Conservation (phyloP, 2,329 filamentous ascomycete genomes). For the Aspergillus vadensis region DNA sequence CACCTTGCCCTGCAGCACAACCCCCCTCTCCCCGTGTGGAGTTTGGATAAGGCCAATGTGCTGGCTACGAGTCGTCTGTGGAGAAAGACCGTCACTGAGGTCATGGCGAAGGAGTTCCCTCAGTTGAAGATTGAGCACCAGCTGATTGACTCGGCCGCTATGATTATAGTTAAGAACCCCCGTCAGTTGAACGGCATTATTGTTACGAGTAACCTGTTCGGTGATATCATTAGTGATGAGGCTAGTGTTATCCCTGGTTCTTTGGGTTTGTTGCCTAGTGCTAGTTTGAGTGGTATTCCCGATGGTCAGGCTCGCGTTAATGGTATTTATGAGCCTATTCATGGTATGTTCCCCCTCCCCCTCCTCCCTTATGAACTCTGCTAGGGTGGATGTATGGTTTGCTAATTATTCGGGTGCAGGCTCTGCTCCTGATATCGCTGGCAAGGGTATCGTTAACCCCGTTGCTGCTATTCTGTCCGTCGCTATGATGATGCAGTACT, state of each 20-base stretch:
- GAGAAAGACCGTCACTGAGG: conserved; percentile 81
- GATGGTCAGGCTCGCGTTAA: conserved; percentile 83
- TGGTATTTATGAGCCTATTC: conserved; percentile 97
- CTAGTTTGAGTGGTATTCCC: conserved; percentile 81
- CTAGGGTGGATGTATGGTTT: background rate
- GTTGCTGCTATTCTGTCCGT: conserved; percentile 88
- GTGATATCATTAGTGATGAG: conserved; percentile 95
- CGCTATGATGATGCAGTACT: conserved; percentile 96
- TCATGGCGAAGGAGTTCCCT: conserved; percentile 87
- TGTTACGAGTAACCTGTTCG: conserved; percentile 91
- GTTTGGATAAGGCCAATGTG: conserved; percentile 94
- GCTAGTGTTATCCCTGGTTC: conserved; percentile 91
- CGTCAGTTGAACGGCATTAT: conserved; percentile 84
- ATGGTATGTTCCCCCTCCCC: conserved; percentile 60
- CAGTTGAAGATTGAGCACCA: conserved; percentile 82
- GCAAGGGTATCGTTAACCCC: conserved; percentile 88
- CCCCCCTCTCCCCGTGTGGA: conserved; percentile 78
- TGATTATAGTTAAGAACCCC: conserved; percentile 97
- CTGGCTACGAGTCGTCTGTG: conserved; percentile 86
- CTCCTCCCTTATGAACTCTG: background rate
- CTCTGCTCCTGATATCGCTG: conserved; percentile 89
- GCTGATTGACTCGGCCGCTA: conserved; percentile 93
- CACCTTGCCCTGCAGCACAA: conserved; percentile 75
- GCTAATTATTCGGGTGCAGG: conserved; percentile 50
- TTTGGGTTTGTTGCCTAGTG: conserved; percentile 83